A percentile compares a stretch with the other conserved stretches of the same genome.
These are phyloP conservation scores for Triticum dicoccoides DNA, from an alignment of 176 grass and related monocot genomes.

Conservation along the genomic window DNA sequence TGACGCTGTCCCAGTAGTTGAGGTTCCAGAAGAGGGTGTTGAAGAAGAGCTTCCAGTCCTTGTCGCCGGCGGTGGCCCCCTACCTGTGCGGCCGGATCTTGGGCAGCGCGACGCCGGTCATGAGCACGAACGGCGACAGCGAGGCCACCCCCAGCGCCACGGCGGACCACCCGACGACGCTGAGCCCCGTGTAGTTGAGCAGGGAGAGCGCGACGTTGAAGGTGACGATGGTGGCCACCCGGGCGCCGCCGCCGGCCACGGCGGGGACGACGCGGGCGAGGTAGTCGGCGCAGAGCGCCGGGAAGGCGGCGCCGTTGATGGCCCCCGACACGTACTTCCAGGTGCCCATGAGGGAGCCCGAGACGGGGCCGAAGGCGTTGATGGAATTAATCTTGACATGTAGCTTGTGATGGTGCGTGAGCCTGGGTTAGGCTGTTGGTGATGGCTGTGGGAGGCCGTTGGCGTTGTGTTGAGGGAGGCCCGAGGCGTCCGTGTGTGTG, in stretches of 20 bases:
- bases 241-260: constrained; percentile 29
- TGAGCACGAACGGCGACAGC: constrained; percentile 64
- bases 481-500: too few relatives aligned
- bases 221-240: constrained; percentile 41
- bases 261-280: constrained; percentile 42
- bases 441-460: too few relatives aligned
- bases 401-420: too few relatives aligned
- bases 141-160: constrained; percentile 60
- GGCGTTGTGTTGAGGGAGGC: too few relatives aligned
- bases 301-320: constrained; percentile 67
- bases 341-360: constrained; percentile 64
- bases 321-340: constrained; percentile 68
- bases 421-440: too few relatives aligned
- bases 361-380: constrained; percentile 72
- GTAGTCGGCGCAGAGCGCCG: constrained; percentile 69
- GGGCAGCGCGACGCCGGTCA: constrained; percentile 62
- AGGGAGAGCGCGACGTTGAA: constrained; percentile 48
- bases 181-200: constrained; percentile 62
- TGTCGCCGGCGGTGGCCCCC: constrained; percentile 20
- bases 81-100: constrained; percentile 53
- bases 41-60: constrained; percentile 72
- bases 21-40: constrained; percentile 95
- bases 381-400: too few relatives aligned
- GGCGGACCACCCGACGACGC: constrained; percentile 62
- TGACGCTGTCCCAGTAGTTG: constrained; percentile 91